phyloP scores from a whole-genome alignment of 441 rosid genomes.

The Adansonia gregorii region DNA sequence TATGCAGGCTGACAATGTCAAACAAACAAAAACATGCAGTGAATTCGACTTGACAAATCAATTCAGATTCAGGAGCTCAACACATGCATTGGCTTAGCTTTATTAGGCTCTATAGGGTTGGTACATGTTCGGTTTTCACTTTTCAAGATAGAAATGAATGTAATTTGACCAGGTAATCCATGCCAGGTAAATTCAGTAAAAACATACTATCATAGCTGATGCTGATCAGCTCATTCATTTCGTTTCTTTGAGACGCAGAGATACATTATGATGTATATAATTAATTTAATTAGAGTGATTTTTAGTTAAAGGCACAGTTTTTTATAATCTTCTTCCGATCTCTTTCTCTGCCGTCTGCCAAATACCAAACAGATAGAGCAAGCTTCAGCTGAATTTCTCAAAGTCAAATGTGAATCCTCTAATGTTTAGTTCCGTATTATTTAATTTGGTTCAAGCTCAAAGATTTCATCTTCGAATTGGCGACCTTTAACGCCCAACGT shows the following conservation, averaged over 20 bases:
- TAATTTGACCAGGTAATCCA: constrained; percentile 11
- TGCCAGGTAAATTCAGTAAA: background rate
- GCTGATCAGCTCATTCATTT: constrained; percentile 12
- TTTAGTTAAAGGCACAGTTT: background rate
- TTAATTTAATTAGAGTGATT: background rate
- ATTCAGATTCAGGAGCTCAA: background rate
- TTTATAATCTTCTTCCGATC: background rate
- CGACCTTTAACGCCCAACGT: background rate
- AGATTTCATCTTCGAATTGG: background rate
- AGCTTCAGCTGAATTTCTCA: background rate
- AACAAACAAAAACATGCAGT: too few relatives aligned
- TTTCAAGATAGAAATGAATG: background rate
- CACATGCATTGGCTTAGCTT: background rate
- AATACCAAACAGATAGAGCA: background rate
- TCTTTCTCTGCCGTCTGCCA: background rate
- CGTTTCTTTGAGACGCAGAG: background rate
- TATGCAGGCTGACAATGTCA: too few relatives aligned
- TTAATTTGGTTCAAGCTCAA: background rate
- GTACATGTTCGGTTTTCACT: constrained; percentile 20
- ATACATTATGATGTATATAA: too few relatives aligned
- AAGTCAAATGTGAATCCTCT: background rate
- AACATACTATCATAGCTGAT: background rate
- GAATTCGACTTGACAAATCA: too few relatives aligned
- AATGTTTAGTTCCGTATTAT: background rate
- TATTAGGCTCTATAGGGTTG: background rate